Conservation (phyloP, 768 basidiomycete genomes). For the Agrocybe praecox region DNA sequence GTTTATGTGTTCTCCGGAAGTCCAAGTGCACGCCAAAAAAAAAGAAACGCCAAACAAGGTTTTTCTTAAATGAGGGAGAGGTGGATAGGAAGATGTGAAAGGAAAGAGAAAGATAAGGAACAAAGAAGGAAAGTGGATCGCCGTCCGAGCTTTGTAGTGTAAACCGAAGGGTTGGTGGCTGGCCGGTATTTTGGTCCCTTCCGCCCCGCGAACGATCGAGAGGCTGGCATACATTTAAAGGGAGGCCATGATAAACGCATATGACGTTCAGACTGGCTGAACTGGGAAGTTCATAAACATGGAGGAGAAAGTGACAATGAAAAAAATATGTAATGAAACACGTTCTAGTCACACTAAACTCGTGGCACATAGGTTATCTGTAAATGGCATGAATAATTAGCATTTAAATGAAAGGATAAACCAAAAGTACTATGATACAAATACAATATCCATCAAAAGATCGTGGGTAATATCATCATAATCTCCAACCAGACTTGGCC, state of each 20-base stretch:
- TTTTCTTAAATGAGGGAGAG: not conserved
- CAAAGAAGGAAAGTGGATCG: not conserved
- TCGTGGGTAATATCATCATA: not conserved
- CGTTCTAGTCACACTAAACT: no score
- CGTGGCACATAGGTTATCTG: no score
- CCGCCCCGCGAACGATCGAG: not conserved
- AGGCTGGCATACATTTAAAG: not conserved
- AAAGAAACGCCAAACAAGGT: not conserved
- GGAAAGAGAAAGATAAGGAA: not conserved
- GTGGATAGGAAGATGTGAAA: not conserved
- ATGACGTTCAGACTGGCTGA: no score
- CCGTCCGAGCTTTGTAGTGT: not conserved
- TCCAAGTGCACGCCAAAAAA: not conserved
- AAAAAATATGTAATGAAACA: no score
- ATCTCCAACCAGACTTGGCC: not conserved
- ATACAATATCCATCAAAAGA: not conserved
- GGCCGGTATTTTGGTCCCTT: not conserved
- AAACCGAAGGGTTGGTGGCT: not conserved
- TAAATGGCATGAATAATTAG: no score
- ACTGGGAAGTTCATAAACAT: no score
- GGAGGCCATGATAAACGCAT: no score
- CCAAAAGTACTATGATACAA: not conserved
- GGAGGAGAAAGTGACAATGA: no score
- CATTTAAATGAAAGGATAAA: no score
- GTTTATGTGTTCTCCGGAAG: not conserved